Evolutionary conservation across 73 alveolate genomes (phyloP), one percentile per base, ranked within the genome.

Genomic region (Blepharisma stoltei): DNA sequence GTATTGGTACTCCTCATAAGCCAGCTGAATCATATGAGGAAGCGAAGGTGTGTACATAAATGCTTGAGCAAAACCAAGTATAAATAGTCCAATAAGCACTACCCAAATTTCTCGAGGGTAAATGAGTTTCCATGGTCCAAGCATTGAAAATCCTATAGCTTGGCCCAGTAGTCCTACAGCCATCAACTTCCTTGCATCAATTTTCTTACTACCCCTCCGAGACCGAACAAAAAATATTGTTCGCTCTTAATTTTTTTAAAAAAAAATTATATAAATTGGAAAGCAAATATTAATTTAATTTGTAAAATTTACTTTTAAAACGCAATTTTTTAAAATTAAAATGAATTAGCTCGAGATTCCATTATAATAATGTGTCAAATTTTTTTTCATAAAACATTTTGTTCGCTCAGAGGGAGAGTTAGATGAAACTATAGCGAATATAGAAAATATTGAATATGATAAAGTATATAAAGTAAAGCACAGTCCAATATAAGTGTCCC

Each of bases 11-110:
- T 52, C 66, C n/a, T 52, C 27, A 14, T 11, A 52, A 11, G 66
- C 66, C 41, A 32, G 3, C 4, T 52, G 66, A 52, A 52, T 52
- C 66, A 52, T 52, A 52, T 52, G 66, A 14, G 66, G 66, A 52
- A 14, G 23, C 0, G 66, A 14, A 11, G 66, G 66, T 52, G 4
- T 20, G 4, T 52, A 52, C n/a, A 52, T 52, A 11, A 52, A 14
- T 14, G 66, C 66, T 20, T 52, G 66, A 20, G 27, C 66, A 52
- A 52, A 20, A 4, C 66, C 66, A 11, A 52, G n/a, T 52, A 52
- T 14, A 52, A 20, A 20, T 52, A 52, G 4, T 4, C 27, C n/a
- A 14, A 20, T 4, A 14, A 52, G 23, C 23, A 52, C 23, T 14
- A 52, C 23, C n/a, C 23, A 11, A 11, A 52, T 14, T 14, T 52